These are phyloP conservation scores for Trichoderma semiorbis DNA, from an alignment of 2,329 filamentous ascomycete genomes.

Conservation along the genomic window DNA sequence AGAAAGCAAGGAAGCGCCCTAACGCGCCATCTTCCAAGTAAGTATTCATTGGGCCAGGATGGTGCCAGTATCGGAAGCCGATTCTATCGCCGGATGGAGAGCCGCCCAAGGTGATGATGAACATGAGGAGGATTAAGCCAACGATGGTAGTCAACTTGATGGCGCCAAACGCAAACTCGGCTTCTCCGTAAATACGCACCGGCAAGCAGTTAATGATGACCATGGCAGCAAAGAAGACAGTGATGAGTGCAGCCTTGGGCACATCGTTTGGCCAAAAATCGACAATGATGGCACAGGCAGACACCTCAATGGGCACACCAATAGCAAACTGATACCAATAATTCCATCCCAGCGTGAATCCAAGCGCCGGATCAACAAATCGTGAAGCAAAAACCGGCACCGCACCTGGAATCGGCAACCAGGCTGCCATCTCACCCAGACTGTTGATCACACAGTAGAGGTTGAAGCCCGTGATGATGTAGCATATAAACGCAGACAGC, in stretches of 20 bases:
- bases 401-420: conserved; percentile 56
- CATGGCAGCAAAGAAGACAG: conserved; percentile 37
- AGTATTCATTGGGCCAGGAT: conserved; percentile 42
- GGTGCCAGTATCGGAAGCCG: conserved; percentile 44
- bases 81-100: conserved; percentile 41
- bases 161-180: conserved; percentile 48
- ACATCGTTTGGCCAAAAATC: conserved; percentile 40
- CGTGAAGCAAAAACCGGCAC: conserved; percentile 48
- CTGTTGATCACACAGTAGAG: conserved; percentile 47
- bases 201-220: conserved; percentile 38
- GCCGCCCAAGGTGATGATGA: conserved; percentile 48
- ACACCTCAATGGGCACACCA: conserved; percentile 47
- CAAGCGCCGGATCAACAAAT: conserved; percentile 44
- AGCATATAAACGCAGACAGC: conserved; percentile 40
- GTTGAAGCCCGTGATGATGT: conserved; percentile 43
- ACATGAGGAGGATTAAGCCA: conserved; percentile 47
- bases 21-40: conserved; percentile 37
- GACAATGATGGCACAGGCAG: conserved; percentile 44
- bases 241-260: conserved; percentile 33
- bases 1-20: conserved; percentile 42
- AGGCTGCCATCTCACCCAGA: conserved; percentile 59
- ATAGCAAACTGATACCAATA: conserved; percentile 52
- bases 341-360: conserved; percentile 50
- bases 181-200: conserved; percentile 49
- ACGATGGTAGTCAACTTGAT: conserved; percentile 49